Base-by-base conservation (phyloP, 2,329 filamentous ascomycete genomes). In the Cordyceps pruinosa region DNA sequence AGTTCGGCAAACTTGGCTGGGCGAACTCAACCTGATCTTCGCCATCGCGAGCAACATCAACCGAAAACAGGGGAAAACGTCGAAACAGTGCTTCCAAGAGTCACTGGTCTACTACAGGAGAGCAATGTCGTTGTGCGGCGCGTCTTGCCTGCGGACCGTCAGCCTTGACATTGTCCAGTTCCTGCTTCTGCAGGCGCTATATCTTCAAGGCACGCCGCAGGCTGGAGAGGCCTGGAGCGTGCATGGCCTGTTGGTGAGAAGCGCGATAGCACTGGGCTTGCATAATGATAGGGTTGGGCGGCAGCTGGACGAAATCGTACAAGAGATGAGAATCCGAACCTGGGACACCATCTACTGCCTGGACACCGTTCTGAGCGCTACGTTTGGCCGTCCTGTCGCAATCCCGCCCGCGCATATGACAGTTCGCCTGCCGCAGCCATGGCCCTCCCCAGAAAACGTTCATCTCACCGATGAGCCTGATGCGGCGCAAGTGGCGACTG, bases 141-240 rank as follows among this genome's bases (percentile, higher is more conserved):
- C 67, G 1, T 69, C 76, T 35, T 72, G 74, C 50, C 62, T 72
- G 41, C 65, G 69, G 19, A 71, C 69, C 2, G 70, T 74, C 2
- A 80, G 71, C 32, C 60, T 80, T 1, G 78, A 81, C 61, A 70
- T 72, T 41, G 78, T 81, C 0, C 77, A 81, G 62, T 74, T 73
- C 42, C 69, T 81, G 8, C 68, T 83, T 0, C 58, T 82, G 0
- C 71, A 76, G 61, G 73, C 73, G 5, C 76, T 79, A 48, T 82
- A 82, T 57, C 69, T 82, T 0, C 79, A 83, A 61, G 78, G 79
- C 2, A 81, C 78, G 0, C 76, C 80, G 37, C 75, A 74, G 21
- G 80, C 79, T 0, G 69, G 80, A 2, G 74, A 81, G 55, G 75
- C 80, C 2, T 83, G 80, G 79, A 77, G 72, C 0, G 70, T 77